These are phyloP conservation scores for Hordeum pubiflorum DNA, from an alignment of 202 grass and related monocot genomes.

Conservation along the genomic window DNA sequence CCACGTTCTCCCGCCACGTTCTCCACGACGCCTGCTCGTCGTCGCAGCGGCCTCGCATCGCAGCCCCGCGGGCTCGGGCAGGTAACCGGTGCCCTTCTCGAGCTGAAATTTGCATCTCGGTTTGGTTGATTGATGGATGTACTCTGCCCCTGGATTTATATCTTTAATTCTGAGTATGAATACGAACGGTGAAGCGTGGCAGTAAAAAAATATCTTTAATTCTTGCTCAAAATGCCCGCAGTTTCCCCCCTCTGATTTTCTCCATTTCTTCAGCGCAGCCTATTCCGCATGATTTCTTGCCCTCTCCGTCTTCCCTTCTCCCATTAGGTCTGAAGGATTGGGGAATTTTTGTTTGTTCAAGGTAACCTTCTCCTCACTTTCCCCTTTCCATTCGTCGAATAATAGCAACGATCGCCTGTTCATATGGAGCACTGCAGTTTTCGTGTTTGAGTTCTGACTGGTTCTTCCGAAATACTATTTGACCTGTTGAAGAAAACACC, in stretches of 20 bases:
- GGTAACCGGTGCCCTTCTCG: background rate
- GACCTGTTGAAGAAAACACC: background rate
- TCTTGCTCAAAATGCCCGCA: background rate
- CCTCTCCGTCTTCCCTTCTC: background rate
- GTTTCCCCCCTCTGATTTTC: background rate
- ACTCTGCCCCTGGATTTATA: background rate
- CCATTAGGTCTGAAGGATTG: background rate
- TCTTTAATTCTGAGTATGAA: too few species aligned
- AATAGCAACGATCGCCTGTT: background rate
- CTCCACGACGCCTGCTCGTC: background rate
- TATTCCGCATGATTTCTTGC: background rate
- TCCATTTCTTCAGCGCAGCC: background rate
- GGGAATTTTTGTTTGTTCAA: background rate
- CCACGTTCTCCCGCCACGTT: conserved; percentile 14
- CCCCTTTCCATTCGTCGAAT: background rate
- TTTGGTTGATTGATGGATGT: background rate
- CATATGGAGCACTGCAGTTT: background rate
- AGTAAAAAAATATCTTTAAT: background rate
- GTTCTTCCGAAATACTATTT: background rate
- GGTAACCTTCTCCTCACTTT: background rate
- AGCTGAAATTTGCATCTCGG: background rate
- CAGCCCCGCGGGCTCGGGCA: background rate
- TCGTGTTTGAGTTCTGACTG: background rate
- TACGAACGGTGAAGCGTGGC: too few species aligned
- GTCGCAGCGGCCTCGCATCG: too few species aligned